Conservation (phyloP, 2,329 filamentous ascomycete genomes). For the Fusarium camptoceras region DNA sequence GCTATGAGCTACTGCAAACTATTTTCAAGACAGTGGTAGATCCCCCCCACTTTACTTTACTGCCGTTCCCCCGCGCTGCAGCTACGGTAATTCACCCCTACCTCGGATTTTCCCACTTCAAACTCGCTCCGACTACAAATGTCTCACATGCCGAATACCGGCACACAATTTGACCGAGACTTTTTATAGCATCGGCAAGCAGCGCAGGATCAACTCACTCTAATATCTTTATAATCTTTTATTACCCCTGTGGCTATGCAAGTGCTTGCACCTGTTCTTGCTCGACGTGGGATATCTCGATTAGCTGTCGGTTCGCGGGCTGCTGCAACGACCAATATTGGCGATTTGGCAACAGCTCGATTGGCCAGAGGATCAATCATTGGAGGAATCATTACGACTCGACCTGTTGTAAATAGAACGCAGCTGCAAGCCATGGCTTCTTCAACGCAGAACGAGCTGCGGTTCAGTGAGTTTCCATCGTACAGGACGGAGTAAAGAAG, state of each 20-base stretch:
- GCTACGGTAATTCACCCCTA: not conserved
- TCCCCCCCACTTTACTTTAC: constrained; percentile 23
- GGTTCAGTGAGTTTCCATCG: constrained; percentile 51
- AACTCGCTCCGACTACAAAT: constrained; percentile 19
- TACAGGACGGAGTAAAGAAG: not conserved
- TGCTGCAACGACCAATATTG: constrained; percentile 17
- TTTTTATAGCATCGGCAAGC: not conserved
- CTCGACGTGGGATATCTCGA: constrained; percentile 37
- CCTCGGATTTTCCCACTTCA: constrained; percentile 4
- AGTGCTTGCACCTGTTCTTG: constrained; percentile 14
- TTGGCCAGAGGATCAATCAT: not conserved
- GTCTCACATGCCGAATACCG: constrained; percentile 26
- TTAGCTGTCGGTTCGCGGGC: constrained; percentile 21
- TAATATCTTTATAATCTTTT: not conserved
- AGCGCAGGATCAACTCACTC: not conserved
- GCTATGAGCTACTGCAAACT: constrained; percentile 19
- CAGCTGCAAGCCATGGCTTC: constrained; percentile 33
- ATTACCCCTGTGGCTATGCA: constrained; percentile 24
- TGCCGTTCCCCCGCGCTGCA: constrained; percentile 27
- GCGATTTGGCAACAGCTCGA: not conserved
- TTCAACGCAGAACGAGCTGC: constrained; percentile 39
- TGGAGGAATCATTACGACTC: not conserved
- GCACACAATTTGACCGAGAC: constrained; percentile 17
- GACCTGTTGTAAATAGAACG: not conserved
- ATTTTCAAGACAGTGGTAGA: not conserved